phyloP scores from a whole-genome alignment of 768 basidiomycete genomes.

The Hericium coralloides region DNA sequence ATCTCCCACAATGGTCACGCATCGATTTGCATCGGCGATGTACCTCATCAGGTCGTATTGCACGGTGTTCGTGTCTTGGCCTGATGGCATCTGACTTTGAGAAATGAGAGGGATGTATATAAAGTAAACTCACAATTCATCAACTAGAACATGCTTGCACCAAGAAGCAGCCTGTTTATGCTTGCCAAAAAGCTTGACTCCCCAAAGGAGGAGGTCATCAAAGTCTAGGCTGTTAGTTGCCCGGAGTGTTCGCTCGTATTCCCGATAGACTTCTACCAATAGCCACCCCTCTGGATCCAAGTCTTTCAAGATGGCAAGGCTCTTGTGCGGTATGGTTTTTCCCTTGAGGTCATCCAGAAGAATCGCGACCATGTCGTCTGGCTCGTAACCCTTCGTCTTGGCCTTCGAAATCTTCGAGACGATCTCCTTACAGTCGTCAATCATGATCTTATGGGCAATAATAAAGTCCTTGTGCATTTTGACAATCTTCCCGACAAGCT shows the following conservation, averaged over 20 bases:
- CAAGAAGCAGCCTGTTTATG: constrained; percentile 42
- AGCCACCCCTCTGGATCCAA: constrained; percentile 28
- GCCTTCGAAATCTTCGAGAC: constrained; percentile 63
- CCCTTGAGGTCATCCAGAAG: neutral
- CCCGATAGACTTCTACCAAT: constrained; percentile 45
- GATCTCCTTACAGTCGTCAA: constrained; percentile 16
- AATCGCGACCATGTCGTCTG: constrained; percentile 33
- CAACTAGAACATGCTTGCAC: constrained; percentile 67
- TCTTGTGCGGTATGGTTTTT: neutral
- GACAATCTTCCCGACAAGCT: constrained; percentile 48
- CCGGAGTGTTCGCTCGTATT: constrained; percentile 56
- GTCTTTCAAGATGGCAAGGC: neutral
- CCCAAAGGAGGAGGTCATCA: constrained; percentile 74
- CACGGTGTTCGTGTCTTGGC: constrained; percentile 73
- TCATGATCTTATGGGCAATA: constrained; percentile 30
- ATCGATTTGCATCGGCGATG: constrained; percentile 42
- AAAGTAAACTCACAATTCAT: constrained; percentile 59
- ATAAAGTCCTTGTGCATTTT: constrained; percentile 47
- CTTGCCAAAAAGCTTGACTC: constrained; percentile 51
- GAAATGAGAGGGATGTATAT: too few species aligned
- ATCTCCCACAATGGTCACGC: constrained; percentile 80
- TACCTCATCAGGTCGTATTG: constrained; percentile 75
- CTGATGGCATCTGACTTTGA: constrained; percentile 14
- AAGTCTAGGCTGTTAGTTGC: constrained; percentile 74
- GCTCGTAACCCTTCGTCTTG: constrained; percentile 50